Base-by-base conservation (phyloP, 2,329 filamentous ascomycete genomes). In the Laburnicola sp. region DNA sequence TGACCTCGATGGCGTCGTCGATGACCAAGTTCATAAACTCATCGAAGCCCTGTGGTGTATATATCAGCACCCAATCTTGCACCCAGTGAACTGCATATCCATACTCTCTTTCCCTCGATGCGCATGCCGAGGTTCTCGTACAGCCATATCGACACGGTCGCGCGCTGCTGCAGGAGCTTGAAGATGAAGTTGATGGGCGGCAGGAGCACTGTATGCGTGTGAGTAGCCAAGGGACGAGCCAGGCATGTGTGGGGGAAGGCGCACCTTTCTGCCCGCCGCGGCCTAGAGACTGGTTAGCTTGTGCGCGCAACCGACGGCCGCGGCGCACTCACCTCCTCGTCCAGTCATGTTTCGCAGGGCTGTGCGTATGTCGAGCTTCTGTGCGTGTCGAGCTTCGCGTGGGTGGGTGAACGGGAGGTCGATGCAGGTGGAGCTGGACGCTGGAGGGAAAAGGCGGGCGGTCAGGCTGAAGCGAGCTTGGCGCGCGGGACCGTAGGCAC, bases 1-100 rank as follows among this genome's bases (percentile, higher is more conserved):
- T 89, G 38, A 99, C 91, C 76, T 97, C 93, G 50, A 97, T 85
- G 27, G 94, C 94, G 65, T 99, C 91, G 69, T 99, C 94, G 60
- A 96, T 83, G 34, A 97, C 94, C 43, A 99, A 80, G 78, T 99
- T 99, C 92, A 99, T 97, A 78, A 97, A 99, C 75, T 99, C 94
- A 73, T 99, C 94, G 63, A 99, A 99, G 10, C 94, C 92, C 91
- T 96, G 56, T 32, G 31, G n/a, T n/a, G n/a, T n/a, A 57, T 25
- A 3, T 39, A 45, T 70, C 43, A 71, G 57, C 45, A 53, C 9
- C 31, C 40, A 9, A 27, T 35, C 2, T 34, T 41, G 30, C 8
- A 34, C 30, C 49, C 42, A 5, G 35, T 51, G 26, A 38, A 23
- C 10, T 45, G 2, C 40, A 38, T 26, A 31, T 25, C n/a, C 86